Evolutionary conservation across 2,329 filamentous ascomycete genomes (phyloP).

Genomic region (Ophiostoma triangulosporum): DNA sequence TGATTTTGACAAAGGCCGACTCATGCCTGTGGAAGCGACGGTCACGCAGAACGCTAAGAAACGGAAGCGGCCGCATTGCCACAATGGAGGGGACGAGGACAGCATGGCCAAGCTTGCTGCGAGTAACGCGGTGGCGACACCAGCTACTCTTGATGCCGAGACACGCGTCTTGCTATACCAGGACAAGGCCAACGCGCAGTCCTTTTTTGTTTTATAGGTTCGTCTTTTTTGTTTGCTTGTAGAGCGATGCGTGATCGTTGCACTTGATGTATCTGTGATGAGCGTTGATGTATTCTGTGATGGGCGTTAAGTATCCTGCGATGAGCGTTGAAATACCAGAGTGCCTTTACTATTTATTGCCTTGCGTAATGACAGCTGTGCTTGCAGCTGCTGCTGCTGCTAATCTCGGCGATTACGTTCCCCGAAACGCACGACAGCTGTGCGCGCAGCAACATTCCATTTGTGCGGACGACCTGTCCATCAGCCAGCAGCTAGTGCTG

Average conservation of each 20-base stretch:
- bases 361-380: too few species aligned
- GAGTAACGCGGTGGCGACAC: not conserved
- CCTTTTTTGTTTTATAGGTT: not conserved
- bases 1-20: not conserved
- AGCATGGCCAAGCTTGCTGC: too few species aligned
- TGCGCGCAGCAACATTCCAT: slow-evolving; percentile 31
- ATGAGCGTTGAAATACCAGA: too few species aligned
- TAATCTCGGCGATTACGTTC: slow-evolving; percentile 51
- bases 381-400: slow-evolving; percentile 20
- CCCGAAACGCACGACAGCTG: slow-evolving; percentile 62
- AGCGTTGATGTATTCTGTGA: too few species aligned
- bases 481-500: slow-evolving; percentile 51
- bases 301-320: too few species aligned
- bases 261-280: too few species aligned
- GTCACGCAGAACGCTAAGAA: not conserved
- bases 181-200: not conserved
- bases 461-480: slow-evolving; percentile 54
- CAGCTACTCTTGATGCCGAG: not conserved
- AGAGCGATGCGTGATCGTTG: too few species aligned
- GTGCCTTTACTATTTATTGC: too few species aligned
- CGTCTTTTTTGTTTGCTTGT: not conserved
- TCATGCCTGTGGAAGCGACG: not conserved
- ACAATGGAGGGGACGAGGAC: not conserved
- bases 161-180: not conserved
- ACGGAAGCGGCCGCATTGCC: not conserved